Evolutionary conservation across 2,329 filamentous ascomycete genomes (phyloP).

Genomic region (Aspergillus amoenus): DNA sequence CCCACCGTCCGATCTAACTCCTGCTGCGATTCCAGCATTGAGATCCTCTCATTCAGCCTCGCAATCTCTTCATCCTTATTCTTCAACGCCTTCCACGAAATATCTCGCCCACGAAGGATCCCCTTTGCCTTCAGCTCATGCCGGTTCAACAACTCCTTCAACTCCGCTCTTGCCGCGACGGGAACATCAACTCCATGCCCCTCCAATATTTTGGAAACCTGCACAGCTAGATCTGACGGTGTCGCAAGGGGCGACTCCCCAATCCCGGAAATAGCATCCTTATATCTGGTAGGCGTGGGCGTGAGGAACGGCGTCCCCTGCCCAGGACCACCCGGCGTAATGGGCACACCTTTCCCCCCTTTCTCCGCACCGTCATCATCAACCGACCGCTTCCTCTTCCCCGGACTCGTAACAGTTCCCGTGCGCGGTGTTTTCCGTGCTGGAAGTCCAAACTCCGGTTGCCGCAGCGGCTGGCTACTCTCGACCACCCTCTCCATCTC

Average conservation of each 20-base stretch:
- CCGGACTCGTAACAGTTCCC: conserved; percentile 30
- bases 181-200: conserved; percentile 34
- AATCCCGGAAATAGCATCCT: conserved; percentile 23
- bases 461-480: conserved; percentile 16
- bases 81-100: conserved; percentile 61
- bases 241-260: conserved; percentile 19
- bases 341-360: neutral
- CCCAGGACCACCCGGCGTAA: conserved; percentile 5
- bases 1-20: conserved; percentile 53
- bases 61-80: conserved; percentile 64
- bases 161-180: conserved; percentile 32
- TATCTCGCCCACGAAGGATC: conserved; percentile 64
- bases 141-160: conserved; percentile 50
- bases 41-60: conserved; percentile 67
- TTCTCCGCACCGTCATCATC: conserved; percentile 14
- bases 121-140: conserved; percentile 62
- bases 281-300: conserved; percentile 33
- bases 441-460: conserved; percentile 29
- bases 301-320: conserved; percentile 24
- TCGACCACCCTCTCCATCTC: conserved; percentile 26
- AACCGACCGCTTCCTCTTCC: conserved; percentile 37
- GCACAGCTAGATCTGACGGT: conserved; percentile 19
- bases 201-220: conserved; percentile 35
- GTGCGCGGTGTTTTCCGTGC: conserved; percentile 38
- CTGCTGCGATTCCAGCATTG: conserved; percentile 54